phyloP scores from a whole-genome alignment of 768 basidiomycete species.

The Trametes maxima region DNA sequence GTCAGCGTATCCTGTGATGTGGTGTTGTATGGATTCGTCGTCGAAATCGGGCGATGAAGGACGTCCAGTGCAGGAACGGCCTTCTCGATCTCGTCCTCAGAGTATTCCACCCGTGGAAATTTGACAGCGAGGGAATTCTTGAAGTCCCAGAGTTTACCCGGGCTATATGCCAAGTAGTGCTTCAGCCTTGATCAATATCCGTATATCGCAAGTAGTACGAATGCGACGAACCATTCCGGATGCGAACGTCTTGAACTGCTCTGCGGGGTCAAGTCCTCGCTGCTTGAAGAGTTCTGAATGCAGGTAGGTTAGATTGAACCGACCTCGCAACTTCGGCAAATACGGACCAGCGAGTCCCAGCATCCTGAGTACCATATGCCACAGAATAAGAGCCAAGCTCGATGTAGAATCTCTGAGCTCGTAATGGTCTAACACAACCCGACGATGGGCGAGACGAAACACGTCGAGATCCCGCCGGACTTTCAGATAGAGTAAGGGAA shows the following conservation, averaged over 20 bases:
- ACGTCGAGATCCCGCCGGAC: slow-evolving; percentile 38
- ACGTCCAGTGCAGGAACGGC: too few species aligned
- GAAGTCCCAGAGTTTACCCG: too few species aligned
- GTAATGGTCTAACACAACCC: slow-evolving; percentile 26
- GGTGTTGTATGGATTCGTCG: too few species aligned
- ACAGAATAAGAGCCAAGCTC: slow-evolving; percentile 22
- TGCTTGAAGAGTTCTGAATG: not conserved
- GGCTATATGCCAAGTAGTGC: not conserved
- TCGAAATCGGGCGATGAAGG: too few species aligned
- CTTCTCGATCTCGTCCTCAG: too few species aligned
- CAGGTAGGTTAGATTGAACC: too few species aligned
- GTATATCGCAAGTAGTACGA: not conserved
- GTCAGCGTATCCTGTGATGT: too few species aligned
- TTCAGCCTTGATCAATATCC: not conserved
- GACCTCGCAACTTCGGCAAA: too few species aligned
- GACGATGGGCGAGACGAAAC: slow-evolving; percentile 28
- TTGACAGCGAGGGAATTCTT: too few species aligned
- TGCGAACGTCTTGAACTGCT: not conserved
- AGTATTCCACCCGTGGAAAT: too few species aligned
- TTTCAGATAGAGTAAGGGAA: slow-evolving; percentile 39
- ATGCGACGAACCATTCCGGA: not conserved
- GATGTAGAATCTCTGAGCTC: slow-evolving; percentile 30
- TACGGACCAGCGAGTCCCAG: not conserved
- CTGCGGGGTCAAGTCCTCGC: not conserved
- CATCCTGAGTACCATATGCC: not conserved